Evolutionary conservation across 1,284 basidiomycete genomes (phyloP).

Genomic region (Clitocybe nebularis): DNA sequence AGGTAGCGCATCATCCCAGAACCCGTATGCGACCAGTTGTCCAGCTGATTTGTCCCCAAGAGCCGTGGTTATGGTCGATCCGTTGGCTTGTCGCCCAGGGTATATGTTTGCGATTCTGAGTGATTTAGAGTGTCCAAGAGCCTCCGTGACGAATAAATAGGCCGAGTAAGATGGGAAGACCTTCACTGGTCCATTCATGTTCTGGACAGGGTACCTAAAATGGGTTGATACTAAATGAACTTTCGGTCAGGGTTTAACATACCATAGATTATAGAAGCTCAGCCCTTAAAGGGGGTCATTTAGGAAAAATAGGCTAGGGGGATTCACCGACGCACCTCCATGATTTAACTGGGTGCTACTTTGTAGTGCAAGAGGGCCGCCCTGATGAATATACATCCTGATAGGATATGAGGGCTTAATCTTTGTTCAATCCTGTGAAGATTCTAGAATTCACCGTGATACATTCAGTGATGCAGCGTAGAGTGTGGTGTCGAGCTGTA

Average conservation of each 20-base stretch:
- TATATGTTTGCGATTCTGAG: conserved; percentile 44
- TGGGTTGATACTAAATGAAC: background rate
- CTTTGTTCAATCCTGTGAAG: background rate
- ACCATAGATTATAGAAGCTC: conserved; percentile 47
- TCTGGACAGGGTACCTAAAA: conserved; percentile 42
- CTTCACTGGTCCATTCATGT: conserved; percentile 42
- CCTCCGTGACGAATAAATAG: conserved; percentile 46
- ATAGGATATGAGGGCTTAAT: too few species aligned
- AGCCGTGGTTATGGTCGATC: conserved; percentile 45
- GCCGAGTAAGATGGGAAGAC: conserved; percentile 49
- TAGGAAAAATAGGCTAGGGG: background rate
- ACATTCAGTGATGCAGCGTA: conserved; percentile 50
- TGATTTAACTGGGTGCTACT: conserved; percentile 45
- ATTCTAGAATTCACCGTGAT: conserved; percentile 30
- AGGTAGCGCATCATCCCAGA: conserved; percentile 35
- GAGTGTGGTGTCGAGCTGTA: conserved; percentile 40
- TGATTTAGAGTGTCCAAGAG: conserved; percentile 37
- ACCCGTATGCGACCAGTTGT: conserved; percentile 46
- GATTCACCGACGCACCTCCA: conserved; percentile 26
- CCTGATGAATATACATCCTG: conserved; percentile 48
- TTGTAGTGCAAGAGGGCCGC: conserved; percentile 46
- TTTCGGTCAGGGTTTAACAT: conserved; percentile 1
- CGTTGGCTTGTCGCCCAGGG: conserved; percentile 45
- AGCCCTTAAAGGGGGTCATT: conserved; percentile 23
- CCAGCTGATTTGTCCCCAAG: conserved; percentile 42